These are phyloP conservation scores for Juncus inflexus DNA, from an alignment of 176 grass and related monocot genomes.

Conservation along the genomic window DNA sequence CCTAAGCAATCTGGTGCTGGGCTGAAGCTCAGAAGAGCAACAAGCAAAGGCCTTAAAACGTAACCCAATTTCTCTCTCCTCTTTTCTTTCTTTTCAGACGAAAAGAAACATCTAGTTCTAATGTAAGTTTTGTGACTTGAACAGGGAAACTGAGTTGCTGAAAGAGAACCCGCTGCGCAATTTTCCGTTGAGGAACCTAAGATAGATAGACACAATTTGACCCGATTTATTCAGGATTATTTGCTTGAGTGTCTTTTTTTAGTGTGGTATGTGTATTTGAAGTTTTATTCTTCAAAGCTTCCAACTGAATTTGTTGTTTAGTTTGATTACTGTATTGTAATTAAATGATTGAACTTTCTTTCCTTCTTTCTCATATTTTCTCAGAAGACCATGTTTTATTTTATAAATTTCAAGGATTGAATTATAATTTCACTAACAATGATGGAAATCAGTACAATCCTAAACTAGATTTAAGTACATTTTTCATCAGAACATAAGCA, in stretches of 20 bases:
- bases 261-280: background rate
- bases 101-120: too few species aligned
- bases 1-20: slow-evolving; percentile 43
- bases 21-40: slow-evolving; percentile 70
- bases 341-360: too few species aligned
- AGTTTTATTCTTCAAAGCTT: slow-evolving; percentile 25
- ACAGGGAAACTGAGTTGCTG: slow-evolving; percentile 93
- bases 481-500: too few species aligned
- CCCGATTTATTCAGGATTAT: background rate
- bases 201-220: slow-evolving; percentile 31
- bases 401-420: too few species aligned
- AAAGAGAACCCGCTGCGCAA: slow-evolving; percentile 85
- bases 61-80: slow-evolving; percentile 32
- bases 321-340: background rate
- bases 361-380: too few species aligned
- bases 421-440: too few species aligned
- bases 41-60: slow-evolving; percentile 67
- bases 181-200: slow-evolving; percentile 64
- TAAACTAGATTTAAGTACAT: too few species aligned
- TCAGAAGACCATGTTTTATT: too few species aligned
- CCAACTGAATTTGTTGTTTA: background rate
- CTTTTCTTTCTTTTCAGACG: background rate
- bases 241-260: background rate
- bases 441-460: too few species aligned
- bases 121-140: slow-evolving; percentile 4